These are phyloP conservation scores for Mikania micrantha DNA, from an alignment of 129 eudicot species.

Conservation along the genomic window DNA sequence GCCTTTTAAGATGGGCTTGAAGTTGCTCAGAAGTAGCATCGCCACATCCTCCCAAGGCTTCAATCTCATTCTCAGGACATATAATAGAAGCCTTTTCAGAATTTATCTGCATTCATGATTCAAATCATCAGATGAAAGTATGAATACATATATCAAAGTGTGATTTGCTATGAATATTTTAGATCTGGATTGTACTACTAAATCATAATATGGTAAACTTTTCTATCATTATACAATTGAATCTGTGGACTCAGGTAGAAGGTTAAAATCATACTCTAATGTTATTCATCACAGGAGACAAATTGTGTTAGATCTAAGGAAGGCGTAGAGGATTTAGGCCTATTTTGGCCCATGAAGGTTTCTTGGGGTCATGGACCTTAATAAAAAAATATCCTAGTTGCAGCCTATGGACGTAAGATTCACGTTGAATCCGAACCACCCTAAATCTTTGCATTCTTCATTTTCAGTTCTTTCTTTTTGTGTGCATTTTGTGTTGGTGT, in stretches of 20 bases:
- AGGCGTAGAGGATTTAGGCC: too few species aligned
- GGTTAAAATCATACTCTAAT: background rate
- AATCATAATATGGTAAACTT: background rate
- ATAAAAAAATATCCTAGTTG: too few species aligned
- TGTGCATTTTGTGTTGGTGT: too few species aligned
- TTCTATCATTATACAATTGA: background rate
- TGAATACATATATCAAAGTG: background rate
- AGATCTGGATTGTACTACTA: background rate
- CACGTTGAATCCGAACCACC: too few species aligned
- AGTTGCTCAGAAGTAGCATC: constrained; percentile 65
- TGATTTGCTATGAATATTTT: background rate
- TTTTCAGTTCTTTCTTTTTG: too few species aligned
- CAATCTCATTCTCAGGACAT: constrained; percentile 79
- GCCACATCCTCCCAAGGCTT: constrained; percentile 59
- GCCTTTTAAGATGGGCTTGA: constrained; percentile 53
- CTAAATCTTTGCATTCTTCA: too few species aligned
- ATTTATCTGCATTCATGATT: constrained; percentile 42
- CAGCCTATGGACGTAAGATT: too few species aligned
- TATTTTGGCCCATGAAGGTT: too few species aligned
- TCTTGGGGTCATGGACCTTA: too few species aligned
- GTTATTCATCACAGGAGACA: background rate
- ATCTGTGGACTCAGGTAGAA: background rate
- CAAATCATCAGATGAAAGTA: background rate
- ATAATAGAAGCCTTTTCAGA: constrained; percentile 69
- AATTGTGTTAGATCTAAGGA: too few species aligned